Conservation (phyloP, 495 filamentous ascomycete species). For the Hamigera avellanea region DNA sequence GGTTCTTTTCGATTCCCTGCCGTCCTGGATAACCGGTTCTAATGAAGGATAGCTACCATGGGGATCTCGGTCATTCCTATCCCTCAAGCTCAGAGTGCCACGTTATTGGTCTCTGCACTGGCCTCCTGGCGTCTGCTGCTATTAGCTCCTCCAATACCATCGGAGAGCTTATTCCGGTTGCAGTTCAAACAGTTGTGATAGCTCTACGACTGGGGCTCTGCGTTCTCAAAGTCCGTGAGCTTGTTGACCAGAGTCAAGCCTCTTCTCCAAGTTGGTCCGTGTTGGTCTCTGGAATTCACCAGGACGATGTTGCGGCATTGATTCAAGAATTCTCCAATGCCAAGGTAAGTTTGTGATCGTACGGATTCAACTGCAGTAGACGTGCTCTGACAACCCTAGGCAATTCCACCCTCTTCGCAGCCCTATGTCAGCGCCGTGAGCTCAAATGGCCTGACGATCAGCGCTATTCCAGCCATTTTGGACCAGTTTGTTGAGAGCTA, state of each 20-base stretch:
- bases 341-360: conserved; percentile 41
- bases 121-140: conserved; percentile 59
- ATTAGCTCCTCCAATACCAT: conserved; percentile 57
- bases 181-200: conserved; percentile 58
- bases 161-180: conserved; percentile 54
- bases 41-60: conserved; percentile 22
- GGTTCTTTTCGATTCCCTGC: conserved; percentile 24
- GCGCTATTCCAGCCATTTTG: conserved; percentile 60
- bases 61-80: conserved; percentile 42
- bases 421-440: conserved; percentile 69
- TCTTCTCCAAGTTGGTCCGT: conserved; percentile 26
- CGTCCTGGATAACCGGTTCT: conserved; percentile 2
- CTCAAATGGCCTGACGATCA: conserved; percentile 58
- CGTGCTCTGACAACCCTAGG: conserved; percentile 29
- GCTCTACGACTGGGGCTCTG: conserved; percentile 60
- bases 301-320: conserved; percentile 15
- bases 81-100: conserved; percentile 30
- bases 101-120: conserved; percentile 53
- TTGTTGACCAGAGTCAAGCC: conserved; percentile 17
- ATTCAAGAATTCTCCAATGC: conserved; percentile 21
- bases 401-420: conserved; percentile 45
- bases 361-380: conserved; percentile 37
- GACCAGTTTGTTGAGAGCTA: conserved; percentile 43
- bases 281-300: conserved; percentile 24
- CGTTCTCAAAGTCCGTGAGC: conserved; percentile 31